A percentile compares a stretch with the other conserved stretches of the same genome.
phyloP scores from a whole-genome alignment of 1,284 basidiomycete species.

The Volvariella surrecta region DNA sequence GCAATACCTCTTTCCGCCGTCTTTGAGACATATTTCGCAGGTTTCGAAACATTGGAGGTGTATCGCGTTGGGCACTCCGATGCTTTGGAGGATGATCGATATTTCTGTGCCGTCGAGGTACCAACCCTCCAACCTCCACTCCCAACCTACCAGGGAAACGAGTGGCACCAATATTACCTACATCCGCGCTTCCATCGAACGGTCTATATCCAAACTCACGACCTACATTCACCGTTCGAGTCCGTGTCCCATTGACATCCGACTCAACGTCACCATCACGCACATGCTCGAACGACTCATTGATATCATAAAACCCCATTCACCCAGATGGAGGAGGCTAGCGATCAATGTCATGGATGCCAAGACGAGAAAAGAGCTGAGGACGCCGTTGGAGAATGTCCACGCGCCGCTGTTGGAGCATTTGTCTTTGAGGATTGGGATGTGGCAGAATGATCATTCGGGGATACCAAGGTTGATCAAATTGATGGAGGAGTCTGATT shows the following conservation, averaged over 20 bases:
- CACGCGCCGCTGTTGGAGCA: conserved; percentile 25
- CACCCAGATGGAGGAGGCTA: conserved; percentile 27
- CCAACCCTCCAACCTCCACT: not conserved
- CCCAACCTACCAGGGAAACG: not conserved
- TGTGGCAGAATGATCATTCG: no score
- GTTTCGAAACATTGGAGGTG: not conserved
- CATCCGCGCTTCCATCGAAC: not conserved
- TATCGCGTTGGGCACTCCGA: conserved; percentile 1
- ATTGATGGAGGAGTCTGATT: no score
- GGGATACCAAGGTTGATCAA: no score
- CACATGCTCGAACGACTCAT: conserved; percentile 17
- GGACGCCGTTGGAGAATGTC: conserved; percentile 14
- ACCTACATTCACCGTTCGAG: conserved; percentile 25
- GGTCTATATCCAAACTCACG: conserved; percentile 14
- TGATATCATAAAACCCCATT: conserved; percentile 19
- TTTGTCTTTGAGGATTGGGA: conserved; percentile 24
- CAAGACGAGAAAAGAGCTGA: no score
- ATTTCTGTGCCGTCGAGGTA: conserved; percentile 10
- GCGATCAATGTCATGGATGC: conserved; percentile 14
- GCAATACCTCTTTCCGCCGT: conserved; percentile 1
- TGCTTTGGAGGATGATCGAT: conserved; percentile 9
- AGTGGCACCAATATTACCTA: no score
- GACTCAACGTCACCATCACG: conserved; percentile 17
- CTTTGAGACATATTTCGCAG: not conserved
- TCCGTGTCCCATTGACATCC: conserved; percentile 25